phyloP scores from a whole-genome alignment of 768 basidiomycete genomes.

The Russula griseocarnosa region DNA sequence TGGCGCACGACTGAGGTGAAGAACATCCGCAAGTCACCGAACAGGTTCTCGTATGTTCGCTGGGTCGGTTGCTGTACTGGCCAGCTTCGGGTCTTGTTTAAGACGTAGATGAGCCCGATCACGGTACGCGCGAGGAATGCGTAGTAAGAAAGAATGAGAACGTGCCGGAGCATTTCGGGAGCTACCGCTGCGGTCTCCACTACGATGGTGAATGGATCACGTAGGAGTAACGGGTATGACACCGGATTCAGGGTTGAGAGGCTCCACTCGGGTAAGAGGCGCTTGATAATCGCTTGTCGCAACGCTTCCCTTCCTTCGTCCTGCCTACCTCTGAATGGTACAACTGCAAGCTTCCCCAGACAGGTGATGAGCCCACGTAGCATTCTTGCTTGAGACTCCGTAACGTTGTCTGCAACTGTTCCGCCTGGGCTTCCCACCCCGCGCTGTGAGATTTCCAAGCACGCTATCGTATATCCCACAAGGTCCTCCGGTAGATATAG shows the following conservation, averaged over 20 bases:
- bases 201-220: slow-evolving; percentile 87
- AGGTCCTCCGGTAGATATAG: slow-evolving; percentile 92
- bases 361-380: slow-evolving; percentile 72
- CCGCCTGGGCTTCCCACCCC: slow-evolving; percentile 50
- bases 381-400: slow-evolving; percentile 73
- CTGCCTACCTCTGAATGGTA: slow-evolving; percentile 64
- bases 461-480: slow-evolving; percentile 79
- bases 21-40: slow-evolving; percentile 83
- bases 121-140: slow-evolving; percentile 83
- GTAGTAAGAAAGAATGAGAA: slow-evolving; percentile 86
- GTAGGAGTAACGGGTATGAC: slow-evolving; percentile 78
- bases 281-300: slow-evolving; percentile 82
- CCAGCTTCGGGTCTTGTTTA: slow-evolving; percentile 64
- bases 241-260: slow-evolving; percentile 77
- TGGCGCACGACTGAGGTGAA: slow-evolving; percentile 89
- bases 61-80: slow-evolving; percentile 41
- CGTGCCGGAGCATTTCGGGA: slow-evolving; percentile 84
- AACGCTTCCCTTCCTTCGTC: slow-evolving; percentile 77
- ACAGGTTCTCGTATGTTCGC: slow-evolving; percentile 63
- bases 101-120: slow-evolving; percentile 77
- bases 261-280: slow-evolving; percentile 89
- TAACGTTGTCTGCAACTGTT: slow-evolving; percentile 67
- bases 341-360: slow-evolving; percentile 57
- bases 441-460: slow-evolving; percentile 76
- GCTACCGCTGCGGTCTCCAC: slow-evolving; percentile 88